These are phyloP conservation scores for Talaromyces thailandensis DNA, from an alignment of 495 filamentous ascomycete genomes.

Conservation along the genomic window DNA sequence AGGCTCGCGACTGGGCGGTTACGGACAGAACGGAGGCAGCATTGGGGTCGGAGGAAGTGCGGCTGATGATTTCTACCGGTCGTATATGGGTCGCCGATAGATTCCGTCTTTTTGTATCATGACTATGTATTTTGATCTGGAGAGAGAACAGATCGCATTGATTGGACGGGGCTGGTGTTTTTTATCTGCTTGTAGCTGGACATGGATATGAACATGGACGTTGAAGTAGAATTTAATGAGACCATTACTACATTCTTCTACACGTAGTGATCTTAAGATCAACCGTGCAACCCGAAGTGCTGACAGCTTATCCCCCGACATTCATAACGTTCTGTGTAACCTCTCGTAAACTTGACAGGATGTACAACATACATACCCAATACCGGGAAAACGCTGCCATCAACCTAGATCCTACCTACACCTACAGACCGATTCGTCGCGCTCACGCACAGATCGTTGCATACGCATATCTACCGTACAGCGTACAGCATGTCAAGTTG, in stretches of 20 bases:
- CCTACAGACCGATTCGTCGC: not conserved
- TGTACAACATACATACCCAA: not conserved
- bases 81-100: constrained; percentile 59
- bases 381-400: not conserved
- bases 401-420: not conserved
- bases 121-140: not conserved
- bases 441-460: not conserved
- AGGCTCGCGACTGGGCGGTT: constrained; percentile 54
- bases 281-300: not conserved
- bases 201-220: not conserved
- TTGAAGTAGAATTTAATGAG: too few species aligned
- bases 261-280: not conserved
- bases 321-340: not conserved
- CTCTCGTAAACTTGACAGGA: not conserved
- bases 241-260: not conserved
- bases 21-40: constrained; percentile 33
- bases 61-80: constrained; percentile 74
- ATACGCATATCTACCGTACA: not conserved
- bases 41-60: constrained; percentile 48
- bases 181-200: not conserved
- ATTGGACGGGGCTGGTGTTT: not conserved
- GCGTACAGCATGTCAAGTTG: too few species aligned
- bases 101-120: not conserved
- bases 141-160: not conserved
- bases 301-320: not conserved